Evolutionary conservation across 148 eudicot genomes (phyloP).

Genomic region (Rhododendron ovatum): DNA sequence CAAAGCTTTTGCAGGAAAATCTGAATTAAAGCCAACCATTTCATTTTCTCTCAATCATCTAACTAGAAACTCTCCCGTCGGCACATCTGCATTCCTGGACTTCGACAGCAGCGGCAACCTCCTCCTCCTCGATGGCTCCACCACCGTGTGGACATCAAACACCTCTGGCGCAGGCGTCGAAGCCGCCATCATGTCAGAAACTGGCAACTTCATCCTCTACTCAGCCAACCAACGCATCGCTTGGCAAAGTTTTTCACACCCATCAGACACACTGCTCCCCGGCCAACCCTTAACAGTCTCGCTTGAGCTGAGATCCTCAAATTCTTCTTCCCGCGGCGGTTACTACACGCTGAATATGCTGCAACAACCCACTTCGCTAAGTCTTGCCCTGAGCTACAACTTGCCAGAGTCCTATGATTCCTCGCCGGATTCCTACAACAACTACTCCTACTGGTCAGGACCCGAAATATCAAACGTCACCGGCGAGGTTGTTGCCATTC

Average conservation of each 20-base stretch:
- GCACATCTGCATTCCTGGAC: slow-evolving; percentile 48
- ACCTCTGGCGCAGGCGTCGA: slow-evolving; percentile 38
- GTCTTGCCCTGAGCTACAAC: slow-evolving; percentile 68
- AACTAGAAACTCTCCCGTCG: slow-evolving; percentile 58
- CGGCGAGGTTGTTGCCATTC: slow-evolving; percentile 68
- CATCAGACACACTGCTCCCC: slow-evolving; percentile 81
- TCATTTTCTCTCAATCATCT: slow-evolving; percentile 37
- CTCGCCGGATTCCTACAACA: slow-evolving; percentile 31
- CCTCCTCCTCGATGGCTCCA: slow-evolving; percentile 38
- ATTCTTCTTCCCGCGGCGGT: slow-evolving; percentile 42
- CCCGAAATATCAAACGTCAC: slow-evolving; percentile 84
- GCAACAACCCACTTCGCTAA: slow-evolving; percentile 74
- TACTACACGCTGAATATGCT: slow-evolving; percentile 74
- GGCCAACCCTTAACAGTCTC: slow-evolving; percentile 65
- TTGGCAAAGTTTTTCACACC: slow-evolving; percentile 79
- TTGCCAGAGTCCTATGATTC: slow-evolving; percentile 41
- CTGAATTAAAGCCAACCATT: slow-evolving; percentile 18
- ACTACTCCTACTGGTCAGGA: slow-evolving; percentile 73
- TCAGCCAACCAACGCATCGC: slow-evolving; percentile 17
- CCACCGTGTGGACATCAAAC: slow-evolving; percentile 71
- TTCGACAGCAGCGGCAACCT: slow-evolving; percentile 60
- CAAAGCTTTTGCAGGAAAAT: slow-evolving; percentile 24
- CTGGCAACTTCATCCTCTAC: slow-evolving; percentile 72
- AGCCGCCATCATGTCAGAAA: slow-evolving; percentile 50
- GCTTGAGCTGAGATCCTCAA: slow-evolving; percentile 41